Conservation (phyloP, 768 basidiomycete species). For the Tylopilus subfusipes region DNA sequence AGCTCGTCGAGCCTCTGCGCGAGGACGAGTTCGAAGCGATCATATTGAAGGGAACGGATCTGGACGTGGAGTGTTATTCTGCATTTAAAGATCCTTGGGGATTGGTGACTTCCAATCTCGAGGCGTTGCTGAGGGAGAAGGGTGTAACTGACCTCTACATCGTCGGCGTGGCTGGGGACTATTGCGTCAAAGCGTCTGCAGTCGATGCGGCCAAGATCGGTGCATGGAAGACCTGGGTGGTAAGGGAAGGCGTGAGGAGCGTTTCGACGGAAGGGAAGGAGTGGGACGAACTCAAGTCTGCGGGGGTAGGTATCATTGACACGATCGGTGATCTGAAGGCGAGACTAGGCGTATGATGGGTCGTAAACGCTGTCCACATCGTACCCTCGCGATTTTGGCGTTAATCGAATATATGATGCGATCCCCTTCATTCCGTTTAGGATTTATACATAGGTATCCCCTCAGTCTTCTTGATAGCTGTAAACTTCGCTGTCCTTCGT, state of each 20-base stretch:
- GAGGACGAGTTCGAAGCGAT: slow-evolving; percentile 40
- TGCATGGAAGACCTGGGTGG: slow-evolving; percentile 49
- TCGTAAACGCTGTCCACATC: background rate
- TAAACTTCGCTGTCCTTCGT: background rate
- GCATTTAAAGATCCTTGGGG: slow-evolving; percentile 66
- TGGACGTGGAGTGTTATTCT: slow-evolving; percentile 73
- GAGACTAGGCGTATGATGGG: slow-evolving; percentile 15
- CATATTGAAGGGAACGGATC: slow-evolving; percentile 53
- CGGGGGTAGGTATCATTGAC: slow-evolving; percentile 34
- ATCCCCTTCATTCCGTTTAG: background rate
- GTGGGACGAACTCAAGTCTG: slow-evolving; percentile 37
- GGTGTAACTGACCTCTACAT: slow-evolving; percentile 58
- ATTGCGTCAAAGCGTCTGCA: slow-evolving; percentile 64
- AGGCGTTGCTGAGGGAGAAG: slow-evolving; percentile 36
- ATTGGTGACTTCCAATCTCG: slow-evolving; percentile 46
- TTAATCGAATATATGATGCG: background rate
- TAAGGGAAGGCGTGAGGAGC: slow-evolving; percentile 47
- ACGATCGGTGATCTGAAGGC: slow-evolving; percentile 27
- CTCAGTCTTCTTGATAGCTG: background rate
- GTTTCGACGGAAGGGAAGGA: slow-evolving; percentile 32
- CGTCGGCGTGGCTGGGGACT: slow-evolving; percentile 73
- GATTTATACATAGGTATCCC: background rate
- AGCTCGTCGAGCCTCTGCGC: slow-evolving; percentile 55
- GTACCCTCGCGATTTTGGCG: background rate
- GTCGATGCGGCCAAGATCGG: slow-evolving; percentile 46